These are phyloP conservation scores for Candida buenavistaensis DNA, from an alignment of 1,139 yeast species.

Conservation along the genomic window DNA sequence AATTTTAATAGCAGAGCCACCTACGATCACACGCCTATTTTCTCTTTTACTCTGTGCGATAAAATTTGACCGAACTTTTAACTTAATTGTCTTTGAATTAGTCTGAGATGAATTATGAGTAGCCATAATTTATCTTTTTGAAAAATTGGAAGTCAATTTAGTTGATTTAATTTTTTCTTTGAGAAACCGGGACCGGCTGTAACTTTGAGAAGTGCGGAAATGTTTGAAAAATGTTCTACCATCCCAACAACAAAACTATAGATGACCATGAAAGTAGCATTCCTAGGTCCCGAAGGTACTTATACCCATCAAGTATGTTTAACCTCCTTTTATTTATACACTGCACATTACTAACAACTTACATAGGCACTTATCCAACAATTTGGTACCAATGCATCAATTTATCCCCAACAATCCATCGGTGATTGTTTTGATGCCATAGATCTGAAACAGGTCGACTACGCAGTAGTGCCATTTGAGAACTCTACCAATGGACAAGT, in stretches of 20 bases:
- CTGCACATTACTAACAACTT: constrained; percentile 13
- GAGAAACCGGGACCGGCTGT: background rate
- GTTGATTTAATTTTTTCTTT: too few species aligned
- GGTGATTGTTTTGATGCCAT: constrained; percentile 65
- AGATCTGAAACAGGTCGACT: constrained; percentile 50
- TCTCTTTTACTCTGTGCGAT: background rate
- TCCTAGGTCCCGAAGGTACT: constrained; percentile 86
- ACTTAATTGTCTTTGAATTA: constrained; percentile 2
- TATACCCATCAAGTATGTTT: constrained; percentile 80
- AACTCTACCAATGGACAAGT: constrained; percentile 96
- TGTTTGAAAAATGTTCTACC: background rate
- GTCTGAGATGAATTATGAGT: constrained; percentile 1
- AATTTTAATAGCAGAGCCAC: constrained; percentile 52
- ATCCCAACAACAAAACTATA: background rate
- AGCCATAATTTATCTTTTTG: too few species aligned
- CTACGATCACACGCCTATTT: constrained; percentile 46
- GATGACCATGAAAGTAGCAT: constrained; percentile 52
- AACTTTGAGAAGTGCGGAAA: background rate
- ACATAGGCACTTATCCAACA: constrained; percentile 76
- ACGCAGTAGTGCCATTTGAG: constrained; percentile 87
- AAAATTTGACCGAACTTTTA: background rate
- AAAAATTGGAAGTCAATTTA: too few species aligned
- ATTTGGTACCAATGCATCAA: constrained; percentile 49
- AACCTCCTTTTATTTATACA: too few species aligned
- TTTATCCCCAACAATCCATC: constrained; percentile 50